A percentile compares a stretch with the other conserved stretches of the same genome.
These are phyloP conservation scores for Metschnikowia kofuensis DNA, from an alignment of 805 yeast species.

Conservation along the genomic window DNA sequence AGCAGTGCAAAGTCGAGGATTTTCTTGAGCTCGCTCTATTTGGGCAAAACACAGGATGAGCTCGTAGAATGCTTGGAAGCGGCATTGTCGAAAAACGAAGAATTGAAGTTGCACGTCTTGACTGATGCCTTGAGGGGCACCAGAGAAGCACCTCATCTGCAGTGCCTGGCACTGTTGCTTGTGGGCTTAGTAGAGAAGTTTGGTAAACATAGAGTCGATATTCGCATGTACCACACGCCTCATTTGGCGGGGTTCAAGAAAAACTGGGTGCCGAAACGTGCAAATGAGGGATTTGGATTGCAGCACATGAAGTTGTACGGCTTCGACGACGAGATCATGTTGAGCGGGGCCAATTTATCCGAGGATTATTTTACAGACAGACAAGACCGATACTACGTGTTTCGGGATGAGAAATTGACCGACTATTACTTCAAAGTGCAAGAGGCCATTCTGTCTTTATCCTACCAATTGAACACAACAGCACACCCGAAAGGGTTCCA, in stretches of 20 bases:
- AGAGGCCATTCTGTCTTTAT: conserved; percentile 59
- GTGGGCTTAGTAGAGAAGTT: conserved; percentile 61
- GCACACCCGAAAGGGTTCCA: conserved; percentile 32
- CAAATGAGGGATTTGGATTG: conserved; percentile 88
- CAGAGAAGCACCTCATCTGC: conserved; percentile 75
- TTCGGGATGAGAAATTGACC: conserved; percentile 55
- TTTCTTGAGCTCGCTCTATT: conserved; percentile 80
- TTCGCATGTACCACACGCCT: conserved; percentile 89
- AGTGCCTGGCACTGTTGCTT: conserved; percentile 72
- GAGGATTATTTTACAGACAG: conserved; percentile 90
- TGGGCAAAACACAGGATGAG: conserved; percentile 81
- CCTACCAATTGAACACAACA: conserved; percentile 58
- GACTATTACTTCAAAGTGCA: conserved; percentile 77
- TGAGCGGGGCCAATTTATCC: conserved; percentile 90
- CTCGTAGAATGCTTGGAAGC: conserved; percentile 58
- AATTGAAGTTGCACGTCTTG: conserved; percentile 66
- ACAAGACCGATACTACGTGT: conserved; percentile 86
- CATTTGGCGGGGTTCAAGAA: conserved; percentile 67
- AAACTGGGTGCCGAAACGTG: conserved; percentile 67
- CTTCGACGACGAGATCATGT: conserved; percentile 81
- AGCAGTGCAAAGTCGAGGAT: conserved; percentile 58
- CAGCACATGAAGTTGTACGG: conserved; percentile 99
- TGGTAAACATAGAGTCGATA: conserved; percentile 66
- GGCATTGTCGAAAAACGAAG: conserved; percentile 58
- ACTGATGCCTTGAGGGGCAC: conserved; percentile 92